Evolutionary conservation across 2,329 filamentous ascomycete genomes (phyloP).

Genomic region (Dactylellina leptospora): DNA sequence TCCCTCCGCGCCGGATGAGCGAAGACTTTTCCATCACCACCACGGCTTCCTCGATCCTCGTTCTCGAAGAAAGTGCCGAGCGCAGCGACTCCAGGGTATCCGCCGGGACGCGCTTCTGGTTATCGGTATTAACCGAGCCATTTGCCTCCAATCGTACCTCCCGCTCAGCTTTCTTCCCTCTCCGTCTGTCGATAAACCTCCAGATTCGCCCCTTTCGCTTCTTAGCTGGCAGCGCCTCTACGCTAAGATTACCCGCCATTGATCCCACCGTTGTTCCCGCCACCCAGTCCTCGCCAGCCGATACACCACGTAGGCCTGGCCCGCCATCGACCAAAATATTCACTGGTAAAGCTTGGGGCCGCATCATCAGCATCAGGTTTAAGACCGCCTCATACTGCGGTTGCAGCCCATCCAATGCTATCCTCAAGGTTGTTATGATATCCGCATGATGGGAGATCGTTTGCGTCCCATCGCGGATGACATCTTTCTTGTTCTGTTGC

Average conservation of each 20-base stretch:
- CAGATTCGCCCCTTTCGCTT: neutral
- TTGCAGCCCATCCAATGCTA: constrained; percentile 2
- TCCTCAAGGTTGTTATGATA: constrained; percentile 10
- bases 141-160: neutral
- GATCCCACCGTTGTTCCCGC: too few species aligned
- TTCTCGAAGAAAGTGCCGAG: too few species aligned
- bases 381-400: neutral
- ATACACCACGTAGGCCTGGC: constrained; percentile 5
- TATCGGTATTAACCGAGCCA: neutral
- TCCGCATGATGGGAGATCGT: constrained; percentile 1
- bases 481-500: neutral
- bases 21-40: constrained; percentile 17
- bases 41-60: neutral
- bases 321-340: constrained; percentile 10
- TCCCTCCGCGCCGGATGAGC: constrained; percentile 6
- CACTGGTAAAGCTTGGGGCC: constrained; percentile 11
- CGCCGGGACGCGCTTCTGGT: too few species aligned
- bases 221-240: neutral
- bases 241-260: neutral
- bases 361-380: constrained; percentile 17
- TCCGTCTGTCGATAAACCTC: neutral
- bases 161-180: neutral
- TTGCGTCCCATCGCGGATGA: neutral
- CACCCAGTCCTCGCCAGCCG: too few species aligned
- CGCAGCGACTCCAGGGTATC: too few species aligned